phyloP scores from a whole-genome alignment of 345 rosid genomes.

The Populus deltoides region DNA sequence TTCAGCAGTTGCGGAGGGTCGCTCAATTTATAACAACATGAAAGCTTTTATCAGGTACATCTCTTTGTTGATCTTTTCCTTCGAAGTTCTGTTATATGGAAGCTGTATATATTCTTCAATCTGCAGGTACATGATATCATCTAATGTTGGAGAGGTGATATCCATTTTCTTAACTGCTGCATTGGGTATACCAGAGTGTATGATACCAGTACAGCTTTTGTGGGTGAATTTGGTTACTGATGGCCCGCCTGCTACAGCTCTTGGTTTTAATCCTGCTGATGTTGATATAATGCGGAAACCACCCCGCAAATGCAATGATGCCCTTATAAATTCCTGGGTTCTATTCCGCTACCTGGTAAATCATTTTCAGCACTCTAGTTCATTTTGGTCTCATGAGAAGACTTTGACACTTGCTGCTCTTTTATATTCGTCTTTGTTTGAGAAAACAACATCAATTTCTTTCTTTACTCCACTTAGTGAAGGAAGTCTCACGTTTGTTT shows the following conservation, averaged over 20 bases:
- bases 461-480: not conserved
- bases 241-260: conserved; percentile 97
- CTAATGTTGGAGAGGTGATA: conserved; percentile 92
- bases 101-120: conserved; percentile 7
- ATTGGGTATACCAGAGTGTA: conserved; percentile 83
- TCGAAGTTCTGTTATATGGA: not conserved
- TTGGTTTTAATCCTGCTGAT: conserved; percentile 92
- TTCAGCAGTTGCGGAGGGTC: conserved; percentile 85
- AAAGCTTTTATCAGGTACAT: conserved; percentile 84
- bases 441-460: not conserved
- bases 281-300: conserved; percentile 81
- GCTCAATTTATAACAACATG: conserved; percentile 86
- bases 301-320: conserved; percentile 76
- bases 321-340: conserved; percentile 71
- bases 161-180: conserved; percentile 86
- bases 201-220: conserved; percentile 93
- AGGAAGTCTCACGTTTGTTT: not conserved
- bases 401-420: not conserved
- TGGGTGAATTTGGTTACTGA: conserved; percentile 97
- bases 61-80: not conserved
- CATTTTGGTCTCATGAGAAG: not conserved
- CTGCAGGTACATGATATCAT: conserved; percentile 91
- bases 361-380: conserved; percentile 1
- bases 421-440: not conserved
- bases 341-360: conserved; percentile 72